phyloP scores from a whole-genome alignment of 768 basidiomycete genomes.

The Ephemerocybe angulata region DNA sequence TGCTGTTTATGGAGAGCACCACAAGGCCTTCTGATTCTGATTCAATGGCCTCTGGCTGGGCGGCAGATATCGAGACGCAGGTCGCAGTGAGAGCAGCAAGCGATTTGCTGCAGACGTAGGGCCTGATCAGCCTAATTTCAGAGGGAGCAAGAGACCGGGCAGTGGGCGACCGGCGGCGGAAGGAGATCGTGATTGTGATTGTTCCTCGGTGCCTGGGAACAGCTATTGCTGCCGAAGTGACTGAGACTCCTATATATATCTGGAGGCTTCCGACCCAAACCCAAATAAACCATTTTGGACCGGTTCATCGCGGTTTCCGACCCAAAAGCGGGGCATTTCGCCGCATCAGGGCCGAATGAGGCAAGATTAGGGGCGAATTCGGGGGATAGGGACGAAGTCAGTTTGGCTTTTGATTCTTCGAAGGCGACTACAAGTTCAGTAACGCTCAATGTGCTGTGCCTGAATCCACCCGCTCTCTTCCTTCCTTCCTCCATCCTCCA shows the following conservation, averaged over 20 bases:
- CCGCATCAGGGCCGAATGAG: not conserved
- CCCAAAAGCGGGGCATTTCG: not conserved
- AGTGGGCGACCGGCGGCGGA: conserved; percentile 4
- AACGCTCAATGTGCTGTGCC: conserved; percentile 13
- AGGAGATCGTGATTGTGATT: conserved; percentile 7
- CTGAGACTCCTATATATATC: not conserved
- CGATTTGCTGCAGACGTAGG: too few species aligned
- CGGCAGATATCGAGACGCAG: too few species aligned
- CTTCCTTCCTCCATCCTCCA: conserved; percentile 19
- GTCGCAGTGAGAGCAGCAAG: too few species aligned
- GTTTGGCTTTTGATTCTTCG: conserved; percentile 12
- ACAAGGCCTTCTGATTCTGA: too few species aligned
- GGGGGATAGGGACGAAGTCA: not conserved
- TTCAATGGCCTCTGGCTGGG: too few species aligned
- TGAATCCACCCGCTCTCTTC: conserved; percentile 14
- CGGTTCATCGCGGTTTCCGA: not conserved
- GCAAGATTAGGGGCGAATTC: not conserved
- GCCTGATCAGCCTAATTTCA: too few species aligned
- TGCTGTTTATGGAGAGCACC: too few species aligned
- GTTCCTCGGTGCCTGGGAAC: conserved; percentile 14
- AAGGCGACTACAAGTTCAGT: conserved; percentile 8
- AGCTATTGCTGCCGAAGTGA: not conserved
- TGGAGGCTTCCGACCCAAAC: not conserved
- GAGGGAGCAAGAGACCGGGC: too few species aligned
- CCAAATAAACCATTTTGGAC: not conserved